Conservation (phyloP, 495 filamentous ascomycete species). For the Stereocaulon alpinum region DNA sequence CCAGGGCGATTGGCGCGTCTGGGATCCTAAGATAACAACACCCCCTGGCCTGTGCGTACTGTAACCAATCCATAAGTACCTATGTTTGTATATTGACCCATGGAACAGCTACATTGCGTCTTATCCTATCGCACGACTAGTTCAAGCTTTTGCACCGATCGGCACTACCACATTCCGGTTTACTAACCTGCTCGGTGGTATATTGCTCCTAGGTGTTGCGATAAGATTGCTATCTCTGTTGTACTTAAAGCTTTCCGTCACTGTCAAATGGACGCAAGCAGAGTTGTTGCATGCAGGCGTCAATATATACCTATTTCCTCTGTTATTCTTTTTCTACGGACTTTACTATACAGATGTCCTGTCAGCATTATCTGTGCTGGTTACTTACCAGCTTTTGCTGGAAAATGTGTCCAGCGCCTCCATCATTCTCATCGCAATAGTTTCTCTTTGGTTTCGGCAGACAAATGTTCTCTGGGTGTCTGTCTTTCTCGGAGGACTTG, state of each 20-base stretch:
- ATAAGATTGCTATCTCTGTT: neutral
- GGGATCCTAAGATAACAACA: constrained; percentile 96
- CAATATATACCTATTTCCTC: constrained; percentile 80
- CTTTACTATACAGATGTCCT: constrained; percentile 89
- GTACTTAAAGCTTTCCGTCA: no score
- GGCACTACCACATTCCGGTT: neutral
- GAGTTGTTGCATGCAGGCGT: constrained; percentile 50
- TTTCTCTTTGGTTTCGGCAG: constrained; percentile 68
- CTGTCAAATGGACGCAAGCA: neutral
- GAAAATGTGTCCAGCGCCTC: constrained; percentile 15
- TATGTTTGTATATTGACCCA: neutral
- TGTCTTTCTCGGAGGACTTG: constrained; percentile 70
- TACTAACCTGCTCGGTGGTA: neutral
- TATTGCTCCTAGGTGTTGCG: neutral
- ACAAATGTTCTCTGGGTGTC: constrained; percentile 97
- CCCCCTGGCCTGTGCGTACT: constrained; percentile 74
- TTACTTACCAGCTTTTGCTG: constrained; percentile 55
- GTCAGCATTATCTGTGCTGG: constrained; percentile 49
- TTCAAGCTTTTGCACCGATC: neutral
- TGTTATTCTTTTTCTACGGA: constrained; percentile 88
- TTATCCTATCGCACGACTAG: constrained; percentile 28
- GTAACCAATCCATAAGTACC: no score
- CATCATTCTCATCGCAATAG: constrained; percentile 37
- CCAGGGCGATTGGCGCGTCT: constrained; percentile 56
- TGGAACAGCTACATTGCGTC: constrained; percentile 44